Evolutionary conservation across 1,284 basidiomycete genomes (phyloP), one percentile per base, ranked within the genome.

Genomic region (Puccinia novopanici): DNA sequence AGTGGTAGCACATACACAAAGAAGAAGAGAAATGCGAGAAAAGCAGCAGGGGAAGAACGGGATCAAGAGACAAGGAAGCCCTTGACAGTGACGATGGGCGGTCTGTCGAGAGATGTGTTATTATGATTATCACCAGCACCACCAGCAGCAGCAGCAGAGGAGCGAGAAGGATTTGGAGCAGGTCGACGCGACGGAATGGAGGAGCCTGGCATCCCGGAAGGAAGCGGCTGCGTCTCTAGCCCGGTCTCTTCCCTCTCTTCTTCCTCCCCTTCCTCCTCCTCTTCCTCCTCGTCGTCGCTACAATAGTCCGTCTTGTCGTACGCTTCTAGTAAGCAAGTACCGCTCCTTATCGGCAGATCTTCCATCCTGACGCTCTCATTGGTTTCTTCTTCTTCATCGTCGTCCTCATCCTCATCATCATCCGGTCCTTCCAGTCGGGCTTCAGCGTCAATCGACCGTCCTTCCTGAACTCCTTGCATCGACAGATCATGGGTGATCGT

Each of bases 261-360:
- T 2, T 13, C 42, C 3, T 45, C 42, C n/a, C 27, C 42, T 2
- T 78, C 65, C 6, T 54, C 65, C 10, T n/a, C 42, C n/a, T 59
- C 68, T 10, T 79, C 76, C 3, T 72, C 57, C 27, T 63, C 57
- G 45, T 72, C 67, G 24, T 79, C 77, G 45, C 77, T 79, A 68
- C 54, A 71, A 52, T 79, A 79, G 70, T 79, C 77, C 0, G 77
- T 79, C 37, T 79, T 79, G 61, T 79, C 57, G 54, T 79, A 79
- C n/a, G 77, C 77, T 54, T 79, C 77, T n/a, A 79, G 34, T 52
- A 79, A 72, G n/a, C 77, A 68, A 65, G 34, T 72, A 10, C 77
- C 77, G 37, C 68, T 72, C 59, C 77, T 61, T n/a, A 79, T 45
- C 45, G 77, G 68, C 30, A 71, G 27, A 12, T 79, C 68, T 45